phyloP scores from a whole-genome alignment of 1,284 basidiomycete genomes.

The Phylloporus gajari region DNA sequence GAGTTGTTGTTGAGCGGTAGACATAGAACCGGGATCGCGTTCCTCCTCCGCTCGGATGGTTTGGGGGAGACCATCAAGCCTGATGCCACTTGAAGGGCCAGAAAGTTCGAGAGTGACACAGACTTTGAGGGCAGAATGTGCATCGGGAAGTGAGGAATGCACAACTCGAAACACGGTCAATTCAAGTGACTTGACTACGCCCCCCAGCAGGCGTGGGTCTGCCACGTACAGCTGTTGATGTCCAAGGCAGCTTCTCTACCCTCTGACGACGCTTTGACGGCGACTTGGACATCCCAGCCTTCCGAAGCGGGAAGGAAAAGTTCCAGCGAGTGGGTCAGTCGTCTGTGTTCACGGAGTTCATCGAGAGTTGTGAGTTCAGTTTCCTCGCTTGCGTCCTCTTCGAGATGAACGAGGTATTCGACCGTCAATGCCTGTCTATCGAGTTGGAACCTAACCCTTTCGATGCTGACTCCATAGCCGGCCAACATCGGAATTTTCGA shows the following conservation, averaged over 20 bases:
- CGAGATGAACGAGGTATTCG: constrained; percentile 88
- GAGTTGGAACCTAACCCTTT: constrained; percentile 80
- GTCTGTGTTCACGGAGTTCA: constrained; percentile 68
- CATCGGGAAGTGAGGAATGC: constrained; percentile 77
- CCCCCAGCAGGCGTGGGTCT: constrained; percentile 49
- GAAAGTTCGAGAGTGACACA: constrained; percentile 84
- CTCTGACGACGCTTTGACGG: constrained; percentile 75
- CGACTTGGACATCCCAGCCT: constrained; percentile 91
- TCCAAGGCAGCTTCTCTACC: constrained; percentile 82
- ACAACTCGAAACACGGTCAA: constrained; percentile 75
- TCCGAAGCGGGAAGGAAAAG: constrained; percentile 80
- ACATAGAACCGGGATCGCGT: constrained; percentile 68
- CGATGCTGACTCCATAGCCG: constrained; percentile 86
- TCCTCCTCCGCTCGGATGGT: constrained; percentile 72
- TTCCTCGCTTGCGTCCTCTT: constrained; percentile 58
- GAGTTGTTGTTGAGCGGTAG: constrained; percentile 63
- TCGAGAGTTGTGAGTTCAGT: constrained; percentile 61
- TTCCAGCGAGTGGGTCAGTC: constrained; percentile 82
- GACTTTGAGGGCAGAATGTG: constrained; percentile 83
- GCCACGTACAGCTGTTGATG: constrained; percentile 69
- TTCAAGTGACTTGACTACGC: constrained; percentile 56
- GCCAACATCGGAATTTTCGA: constrained; percentile 78
- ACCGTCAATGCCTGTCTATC: constrained; percentile 84
- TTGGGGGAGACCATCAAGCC: constrained; percentile 86
- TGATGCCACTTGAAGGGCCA: constrained; percentile 75